These are phyloP conservation scores for Leccinum pallidistipes DNA, from an alignment of 1,284 basidiomycete species.

Conservation along the genomic window DNA sequence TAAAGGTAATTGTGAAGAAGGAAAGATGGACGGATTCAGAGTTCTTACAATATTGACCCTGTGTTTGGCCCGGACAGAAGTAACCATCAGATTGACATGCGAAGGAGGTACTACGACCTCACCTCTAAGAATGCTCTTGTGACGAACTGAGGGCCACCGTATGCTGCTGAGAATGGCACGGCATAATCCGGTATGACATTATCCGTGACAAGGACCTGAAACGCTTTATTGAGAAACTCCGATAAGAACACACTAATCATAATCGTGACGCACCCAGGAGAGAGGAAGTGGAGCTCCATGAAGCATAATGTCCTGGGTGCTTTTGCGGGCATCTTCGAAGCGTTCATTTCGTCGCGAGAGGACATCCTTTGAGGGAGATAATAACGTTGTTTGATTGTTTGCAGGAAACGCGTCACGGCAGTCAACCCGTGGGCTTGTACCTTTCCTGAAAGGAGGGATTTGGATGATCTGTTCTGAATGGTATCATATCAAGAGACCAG, in stretches of 20 bases:
- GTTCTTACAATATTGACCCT: constrained; percentile 32
- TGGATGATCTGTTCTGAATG: constrained; percentile 9
- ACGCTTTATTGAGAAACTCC: neutral
- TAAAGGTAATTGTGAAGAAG: neutral
- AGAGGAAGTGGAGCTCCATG: constrained; percentile 29
- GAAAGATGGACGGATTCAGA: neutral
- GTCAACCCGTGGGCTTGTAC: constrained; percentile 18
- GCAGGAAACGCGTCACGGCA: constrained; percentile 24
- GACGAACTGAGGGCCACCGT: constrained; percentile 31
- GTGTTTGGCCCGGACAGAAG: neutral
- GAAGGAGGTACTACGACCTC: neutral
- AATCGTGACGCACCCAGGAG: constrained; percentile 21
- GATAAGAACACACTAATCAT: neutral
- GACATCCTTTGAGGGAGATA: neutral
- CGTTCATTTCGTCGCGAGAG: constrained; percentile 2
- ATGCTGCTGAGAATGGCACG: constrained; percentile 25
- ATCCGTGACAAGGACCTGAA: constrained; percentile 30
- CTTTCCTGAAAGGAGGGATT: constrained; percentile 24
- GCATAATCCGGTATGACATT: constrained; percentile 33
- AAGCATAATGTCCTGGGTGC: constrained; percentile 13
- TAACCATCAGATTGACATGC: neutral
- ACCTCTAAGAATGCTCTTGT: constrained; percentile 30
- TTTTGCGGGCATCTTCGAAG: constrained; percentile 7
- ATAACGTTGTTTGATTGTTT: neutral
- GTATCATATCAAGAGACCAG: constrained; percentile 14